Evolutionary conservation across 129 eudicot genomes (phyloP).

Genomic region (Heracleum sosnowskyi): DNA sequence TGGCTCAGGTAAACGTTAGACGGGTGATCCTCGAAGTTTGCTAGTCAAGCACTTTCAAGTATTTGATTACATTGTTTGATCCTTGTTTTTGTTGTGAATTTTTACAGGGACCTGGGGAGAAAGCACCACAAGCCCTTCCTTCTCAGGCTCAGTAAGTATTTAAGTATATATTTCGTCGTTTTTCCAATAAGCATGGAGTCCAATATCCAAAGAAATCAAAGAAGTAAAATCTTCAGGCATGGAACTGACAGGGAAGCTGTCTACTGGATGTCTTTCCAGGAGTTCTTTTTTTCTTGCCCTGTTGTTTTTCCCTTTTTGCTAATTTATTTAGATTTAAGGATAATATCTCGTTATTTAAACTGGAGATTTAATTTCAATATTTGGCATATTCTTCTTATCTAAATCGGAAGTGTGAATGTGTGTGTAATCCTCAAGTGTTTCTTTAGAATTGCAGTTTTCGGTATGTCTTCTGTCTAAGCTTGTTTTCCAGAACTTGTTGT

Average conservation of each 20-base stretch:
- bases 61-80: background rate
- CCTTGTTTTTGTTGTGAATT: background rate
- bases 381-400: too few relatives aligned
- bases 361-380: too few relatives aligned
- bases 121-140: slow-evolving; percentile 14
- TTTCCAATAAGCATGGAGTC: too few relatives aligned
- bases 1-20: slow-evolving; percentile 52
- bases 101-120: slow-evolving; percentile 40
- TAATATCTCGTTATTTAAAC: too few relatives aligned
- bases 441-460: too few relatives aligned
- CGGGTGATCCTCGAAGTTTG: background rate
- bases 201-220: background rate
- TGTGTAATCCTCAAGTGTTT: too few relatives aligned
- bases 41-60: background rate
- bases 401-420: too few relatives aligned
- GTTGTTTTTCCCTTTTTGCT: too few relatives aligned
- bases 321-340: too few relatives aligned
- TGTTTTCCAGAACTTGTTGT: too few relatives aligned
- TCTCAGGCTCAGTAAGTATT: slow-evolving; percentile 19
- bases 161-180: too few relatives aligned
- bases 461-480: too few relatives aligned
- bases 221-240: background rate
- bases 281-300: background rate
- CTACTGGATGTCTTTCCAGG: background rate
- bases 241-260: background rate